phyloP scores from a whole-genome alignment of 2,329 filamentous ascomycete species.

The Microcyclospora pomicola region DNA sequence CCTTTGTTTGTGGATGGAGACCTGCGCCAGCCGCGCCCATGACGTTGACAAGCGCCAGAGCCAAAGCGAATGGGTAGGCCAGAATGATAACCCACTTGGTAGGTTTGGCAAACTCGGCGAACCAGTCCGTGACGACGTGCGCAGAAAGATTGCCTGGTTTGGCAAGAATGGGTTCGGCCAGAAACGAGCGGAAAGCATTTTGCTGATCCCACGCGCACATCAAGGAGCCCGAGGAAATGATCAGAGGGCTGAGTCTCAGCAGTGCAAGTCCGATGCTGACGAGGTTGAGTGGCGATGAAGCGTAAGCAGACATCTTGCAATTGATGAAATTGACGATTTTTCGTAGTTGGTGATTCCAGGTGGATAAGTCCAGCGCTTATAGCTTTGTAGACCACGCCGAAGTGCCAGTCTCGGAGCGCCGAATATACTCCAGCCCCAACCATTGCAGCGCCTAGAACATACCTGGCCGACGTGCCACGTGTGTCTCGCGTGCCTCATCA shows the following conservation, averaged over 20 bases:
- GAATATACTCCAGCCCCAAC: too few species aligned
- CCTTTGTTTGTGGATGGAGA: neutral
- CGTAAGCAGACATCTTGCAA: neutral
- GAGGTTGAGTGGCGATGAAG: neutral
- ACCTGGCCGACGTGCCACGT: too few species aligned
- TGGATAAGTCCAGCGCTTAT: too few species aligned
- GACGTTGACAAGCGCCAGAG: neutral
- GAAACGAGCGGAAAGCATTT: neutral
- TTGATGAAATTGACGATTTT: too few species aligned
- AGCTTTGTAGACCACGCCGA: too few species aligned
- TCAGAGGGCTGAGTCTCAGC: neutral
- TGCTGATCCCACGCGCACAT: neutral
- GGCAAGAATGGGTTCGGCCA: neutral
- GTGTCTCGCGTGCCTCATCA: too few species aligned
- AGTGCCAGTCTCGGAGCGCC: too few species aligned
- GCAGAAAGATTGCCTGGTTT: neutral
- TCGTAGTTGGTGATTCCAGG: too few species aligned
- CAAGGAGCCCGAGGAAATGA: neutral
- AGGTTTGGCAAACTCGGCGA: neutral
- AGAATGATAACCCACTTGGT: neutral
- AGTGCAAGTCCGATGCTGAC: neutral
- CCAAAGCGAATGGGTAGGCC: neutral
- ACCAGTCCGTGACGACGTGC: neutral
- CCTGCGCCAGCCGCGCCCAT: neutral
- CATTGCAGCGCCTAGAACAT: too few species aligned